Percentiles rank a stretch among this genome's conserved stretches.
phyloP scores from a whole-genome alignment of 2,329 filamentous ascomycete genomes.

The Arthrobotrys conoides region DNA sequence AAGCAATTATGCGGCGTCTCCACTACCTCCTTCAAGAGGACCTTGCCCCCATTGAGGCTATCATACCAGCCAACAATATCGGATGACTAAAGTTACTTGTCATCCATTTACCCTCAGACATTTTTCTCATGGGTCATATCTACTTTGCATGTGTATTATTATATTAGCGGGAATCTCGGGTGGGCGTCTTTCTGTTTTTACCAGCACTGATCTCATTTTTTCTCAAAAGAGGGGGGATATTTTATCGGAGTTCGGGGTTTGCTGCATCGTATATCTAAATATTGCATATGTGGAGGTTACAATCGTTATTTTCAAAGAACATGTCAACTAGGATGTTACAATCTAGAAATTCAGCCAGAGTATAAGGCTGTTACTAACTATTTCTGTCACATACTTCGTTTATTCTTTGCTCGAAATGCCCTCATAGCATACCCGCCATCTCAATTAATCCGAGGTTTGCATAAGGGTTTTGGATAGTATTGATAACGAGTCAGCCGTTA shows the following conservation, averaged over 20 bases:
- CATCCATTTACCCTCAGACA: neutral
- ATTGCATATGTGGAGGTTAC: slow-evolving; percentile 14
- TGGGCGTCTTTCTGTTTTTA: slow-evolving; percentile 12
- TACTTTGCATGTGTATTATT: slow-evolving; percentile 21
- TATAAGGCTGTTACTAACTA: neutral
- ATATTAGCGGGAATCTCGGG: slow-evolving; percentile 25
- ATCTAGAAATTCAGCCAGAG: neutral
- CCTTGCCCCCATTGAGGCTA: neutral
- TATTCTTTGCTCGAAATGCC: neutral
- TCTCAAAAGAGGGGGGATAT: slow-evolving; percentile 1
- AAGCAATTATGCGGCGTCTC: neutral
- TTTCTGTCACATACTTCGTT: neutral
- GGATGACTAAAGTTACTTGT: neutral
- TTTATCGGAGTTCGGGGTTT: slow-evolving; percentile 35
- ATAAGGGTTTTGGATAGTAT: neutral
- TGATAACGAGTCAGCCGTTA: slow-evolving; percentile 20
- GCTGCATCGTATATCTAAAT: slow-evolving; percentile 21
- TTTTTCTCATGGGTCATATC: neutral
- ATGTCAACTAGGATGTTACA: neutral
- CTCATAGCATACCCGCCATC: slow-evolving; percentile 11
- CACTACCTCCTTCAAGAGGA: neutral
- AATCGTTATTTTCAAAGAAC: neutral
- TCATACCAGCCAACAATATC: neutral
- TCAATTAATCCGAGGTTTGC: slow-evolving; percentile 5
- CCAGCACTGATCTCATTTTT: neutral